Evolutionary conservation across 192 early-diverging fungal genomes (phyloP), one percentile per base, ranked within the genome.

Genomic region (Piromyces finnis): DNA sequence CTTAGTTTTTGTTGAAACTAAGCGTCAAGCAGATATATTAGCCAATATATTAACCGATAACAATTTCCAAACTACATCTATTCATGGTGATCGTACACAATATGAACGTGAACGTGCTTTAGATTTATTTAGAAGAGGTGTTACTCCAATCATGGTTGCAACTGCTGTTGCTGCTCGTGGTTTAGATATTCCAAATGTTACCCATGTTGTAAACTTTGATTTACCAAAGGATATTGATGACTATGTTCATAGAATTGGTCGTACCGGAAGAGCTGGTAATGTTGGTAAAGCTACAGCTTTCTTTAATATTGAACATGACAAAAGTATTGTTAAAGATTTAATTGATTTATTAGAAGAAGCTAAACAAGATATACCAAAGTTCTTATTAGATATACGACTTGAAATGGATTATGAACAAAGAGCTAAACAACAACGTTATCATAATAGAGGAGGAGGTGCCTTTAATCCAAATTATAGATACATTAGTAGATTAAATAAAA

Each of bases 181-280:
- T 68, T 68, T 68, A 68, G 51, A 68, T 68, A 68, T 68, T 68
- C 51, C 96, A 16, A 92, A 92, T 83, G 97, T 99, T 9, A 91
- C 91, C 0, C 87, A 96, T 78, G 96, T 98, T 32, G 88, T 99
- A 86, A 95, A 94, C 85, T 98, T 93, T 86, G 97, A 99, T 82
- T 89, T 99, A 83, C 96, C 97, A 29, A 95, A 92, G 17, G 96
- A 98, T 82, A 92, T 94, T 83, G 96, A 98, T 85, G 97, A 99
- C 84, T 98, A 96, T 88, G 95, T 98, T n/a, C 97, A 98, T 88
- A 93, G 97, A 84, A 96, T 97, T 83, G 97, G 97, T 83, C 95
- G 96, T 92, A 98, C 96, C 51, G 96, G 97, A 81, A 93, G 97
- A 90, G 97, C 96, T 79, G 96, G 96, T 82, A 97, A 97, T 90